These are phyloP conservation scores for Psidium friedrichsthalianum DNA, from an alignment of 345 rosid species.

Conservation along the genomic window DNA sequence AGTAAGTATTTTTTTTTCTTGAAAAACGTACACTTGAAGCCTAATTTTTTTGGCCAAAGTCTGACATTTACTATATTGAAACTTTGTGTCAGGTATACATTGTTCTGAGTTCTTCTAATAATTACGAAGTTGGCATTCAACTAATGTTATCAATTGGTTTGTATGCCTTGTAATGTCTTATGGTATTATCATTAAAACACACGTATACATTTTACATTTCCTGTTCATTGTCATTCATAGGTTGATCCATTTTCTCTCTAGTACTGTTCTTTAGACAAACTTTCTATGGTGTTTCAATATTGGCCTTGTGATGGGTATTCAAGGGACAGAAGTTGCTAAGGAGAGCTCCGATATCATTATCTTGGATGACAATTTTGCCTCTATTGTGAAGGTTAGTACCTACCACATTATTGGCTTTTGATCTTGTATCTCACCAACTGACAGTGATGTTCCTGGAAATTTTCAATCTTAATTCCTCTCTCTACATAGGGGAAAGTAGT, in stretches of 20 bases:
- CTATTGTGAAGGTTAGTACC: constrained; percentile 13
- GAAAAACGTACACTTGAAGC: too few relatives aligned
- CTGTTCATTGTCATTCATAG: background rate
- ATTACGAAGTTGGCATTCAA: too few relatives aligned
- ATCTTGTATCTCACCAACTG: background rate
- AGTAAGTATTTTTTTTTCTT: too few relatives aligned
- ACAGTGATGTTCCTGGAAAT: background rate
- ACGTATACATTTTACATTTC: background rate
- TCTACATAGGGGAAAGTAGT: background rate
- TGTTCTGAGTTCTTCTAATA: too few relatives aligned
- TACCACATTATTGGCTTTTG: background rate
- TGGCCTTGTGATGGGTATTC: constrained; percentile 25
- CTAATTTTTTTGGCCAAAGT: too few relatives aligned
- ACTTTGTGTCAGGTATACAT: too few relatives aligned
- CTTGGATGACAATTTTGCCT: constrained; percentile 12
- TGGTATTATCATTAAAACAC: background rate
- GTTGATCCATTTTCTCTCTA: background rate
- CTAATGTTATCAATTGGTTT: background rate
- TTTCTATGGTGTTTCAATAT: constrained; percentile 6
- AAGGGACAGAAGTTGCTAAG: constrained; percentile 23
- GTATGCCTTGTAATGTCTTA: background rate
- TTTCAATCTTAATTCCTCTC: background rate
- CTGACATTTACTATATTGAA: too few relatives aligned
- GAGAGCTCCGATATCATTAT: constrained; percentile 27
- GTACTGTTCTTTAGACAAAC: background rate